These are phyloP conservation scores for Mariannaea elegans DNA, from an alignment of 2,329 filamentous ascomycete genomes.

Conservation along the genomic window DNA sequence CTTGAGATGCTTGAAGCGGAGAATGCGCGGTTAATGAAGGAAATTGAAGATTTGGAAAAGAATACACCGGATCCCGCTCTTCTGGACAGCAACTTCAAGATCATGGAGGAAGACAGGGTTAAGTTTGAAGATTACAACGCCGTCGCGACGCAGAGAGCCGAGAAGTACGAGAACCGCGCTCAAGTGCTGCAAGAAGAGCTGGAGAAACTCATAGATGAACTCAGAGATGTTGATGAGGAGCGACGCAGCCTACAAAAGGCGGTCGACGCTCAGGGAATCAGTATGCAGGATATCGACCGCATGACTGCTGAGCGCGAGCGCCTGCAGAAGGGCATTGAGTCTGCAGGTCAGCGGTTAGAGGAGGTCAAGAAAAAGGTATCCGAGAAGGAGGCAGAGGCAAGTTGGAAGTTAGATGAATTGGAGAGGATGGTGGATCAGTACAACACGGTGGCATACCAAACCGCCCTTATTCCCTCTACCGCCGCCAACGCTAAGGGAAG, in stretches of 20 bases:
- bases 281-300: slow-evolving; percentile 97
- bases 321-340: slow-evolving; percentile 87
- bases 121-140: slow-evolving; percentile 97
- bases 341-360: slow-evolving; percentile 78
- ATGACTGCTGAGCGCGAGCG: slow-evolving; percentile 97
- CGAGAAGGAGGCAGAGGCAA: slow-evolving; percentile 90
- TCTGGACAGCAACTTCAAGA: slow-evolving; percentile 88
- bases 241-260: slow-evolving; percentile 80
- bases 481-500: slow-evolving; percentile 86
- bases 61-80: slow-evolving; percentile 83
- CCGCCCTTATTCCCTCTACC: slow-evolving; percentile 85
- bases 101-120: slow-evolving; percentile 91
- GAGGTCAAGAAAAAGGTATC: slow-evolving; percentile 84
- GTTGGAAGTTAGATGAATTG: slow-evolving; percentile 87
- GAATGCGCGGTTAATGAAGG: slow-evolving; percentile 79
- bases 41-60: slow-evolving; percentile 91
- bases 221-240: slow-evolving; percentile 84
- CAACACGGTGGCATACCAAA: slow-evolving; percentile 94
- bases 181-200: slow-evolving; percentile 88
- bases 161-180: slow-evolving; percentile 86
- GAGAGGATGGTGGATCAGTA: slow-evolving; percentile 89
- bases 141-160: slow-evolving; percentile 81
- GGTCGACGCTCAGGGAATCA: slow-evolving; percentile 93
- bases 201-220: slow-evolving; percentile 77
- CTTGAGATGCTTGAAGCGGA: slow-evolving; percentile 87